Evolutionary conservation across 495 filamentous ascomycete genomes (phyloP), one percentile per base, ranked within the genome.

Genomic region (Symbiotaphrina buchneri): DNA sequence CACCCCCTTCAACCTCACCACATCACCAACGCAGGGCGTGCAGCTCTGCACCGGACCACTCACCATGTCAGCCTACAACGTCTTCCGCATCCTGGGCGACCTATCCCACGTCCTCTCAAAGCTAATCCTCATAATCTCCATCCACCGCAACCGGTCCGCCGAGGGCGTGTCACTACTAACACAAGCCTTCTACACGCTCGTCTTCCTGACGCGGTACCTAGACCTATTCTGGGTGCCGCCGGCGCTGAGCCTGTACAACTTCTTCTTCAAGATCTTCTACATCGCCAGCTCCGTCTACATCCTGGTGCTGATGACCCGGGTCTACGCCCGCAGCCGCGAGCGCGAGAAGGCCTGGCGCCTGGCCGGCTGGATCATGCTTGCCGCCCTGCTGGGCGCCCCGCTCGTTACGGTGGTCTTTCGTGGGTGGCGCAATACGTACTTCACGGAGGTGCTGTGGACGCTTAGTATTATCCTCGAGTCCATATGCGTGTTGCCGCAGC

Each of bases 121-220:
- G 61, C 66, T 70, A 43, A 81, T 95, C 43, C 58, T 95, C 36
- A 78, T 93, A 50, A 80, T 69, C 58, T 74, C 84, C 21, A 93
- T 97, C 42, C 83, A 94, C 52, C 59, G 61, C 30, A 91, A 92
- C 44, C 61, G 59, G 41, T 85, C 75, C 47, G 75, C 90, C 16
- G 87, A 95, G 64, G 78, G 84, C 39, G 70, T 95, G 31, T 93
- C 84, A n/a, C 68, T 94, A 39, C 74, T 97, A 36, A 93, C 84
- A 0, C 87, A 97, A 50, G 56, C 68, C 26, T 69, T 97, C 41
- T 97, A 97, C 54, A 64, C 68, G 18, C 39, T 71, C 33, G 85
- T 97, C 22, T 97, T 94, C 54, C 46, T 75, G 33, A 69, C 77
- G 8, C 69, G 90, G 28, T 95, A 97, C 52, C 65, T 83, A 18